These are phyloP conservation scores for Nitzschia sp. DNA, from an alignment of 108 stramenopile species.

Conservation along the genomic window DNA sequence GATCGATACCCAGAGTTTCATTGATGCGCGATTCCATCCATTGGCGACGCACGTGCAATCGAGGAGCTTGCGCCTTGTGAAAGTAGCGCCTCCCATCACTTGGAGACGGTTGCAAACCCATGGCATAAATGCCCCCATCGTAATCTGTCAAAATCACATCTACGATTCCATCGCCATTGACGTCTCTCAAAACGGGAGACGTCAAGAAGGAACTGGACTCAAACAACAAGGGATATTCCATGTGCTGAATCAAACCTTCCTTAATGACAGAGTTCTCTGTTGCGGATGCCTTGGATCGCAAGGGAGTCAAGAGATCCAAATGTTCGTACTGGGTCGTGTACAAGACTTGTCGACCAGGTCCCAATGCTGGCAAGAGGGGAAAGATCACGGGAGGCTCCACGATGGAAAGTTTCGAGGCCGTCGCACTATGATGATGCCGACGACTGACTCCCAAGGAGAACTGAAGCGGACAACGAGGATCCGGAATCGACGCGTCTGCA, in stretches of 20 bases:
- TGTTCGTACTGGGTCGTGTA: slow-evolving; percentile 75
- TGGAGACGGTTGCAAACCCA: slow-evolving; percentile 54
- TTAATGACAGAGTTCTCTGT: slow-evolving; percentile 24
- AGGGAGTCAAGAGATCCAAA: slow-evolving; percentile 76
- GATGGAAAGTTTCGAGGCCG: slow-evolving; percentile 20
- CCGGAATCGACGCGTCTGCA: background rate
- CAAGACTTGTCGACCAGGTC: slow-evolving; percentile 77
- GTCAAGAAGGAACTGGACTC: slow-evolving; percentile 71
- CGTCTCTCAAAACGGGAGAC: slow-evolving; percentile 67
- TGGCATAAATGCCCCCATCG: slow-evolving; percentile 71
- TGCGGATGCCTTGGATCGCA: background rate
- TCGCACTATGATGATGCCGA: slow-evolving; percentile 30
- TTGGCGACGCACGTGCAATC: slow-evolving; percentile 64
- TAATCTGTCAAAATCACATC: slow-evolving; percentile 79
- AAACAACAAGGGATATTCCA: slow-evolving; percentile 77
- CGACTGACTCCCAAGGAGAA: slow-evolving; percentile 67
- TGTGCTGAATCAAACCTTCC: slow-evolving; percentile 66
- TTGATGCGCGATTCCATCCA: slow-evolving; percentile 70
- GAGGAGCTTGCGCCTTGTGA: slow-evolving; percentile 58
- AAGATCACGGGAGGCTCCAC: slow-evolving; percentile 64
- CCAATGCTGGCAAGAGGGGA: slow-evolving; percentile 69
- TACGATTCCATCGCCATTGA: slow-evolving; percentile 69
- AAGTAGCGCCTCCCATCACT: slow-evolving; percentile 49
- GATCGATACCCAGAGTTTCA: slow-evolving; percentile 48
- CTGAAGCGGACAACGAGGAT: slow-evolving; percentile 59